phyloP scores from a whole-genome alignment of 176 grass and related monocot species.

The Zea mays region Zm-B73-REFERENCE-NAM-5.0 NC_050098.1:199434501-199435000 shows the following conservation, averaged over 20 bases:
- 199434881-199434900: neutral
- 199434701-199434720: neutral
- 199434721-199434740: too few relatives aligned
- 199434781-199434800: too few relatives aligned
- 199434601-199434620: constrained; percentile 16
- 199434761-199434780: too few relatives aligned
- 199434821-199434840: too few relatives aligned
- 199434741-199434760: too few relatives aligned
- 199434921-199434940: neutral
- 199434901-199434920: neutral
- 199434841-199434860: neutral
- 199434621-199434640: constrained; percentile 17
- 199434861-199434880: constrained; percentile 21
- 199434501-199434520: neutral
- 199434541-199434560: constrained; percentile 85
- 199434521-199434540: constrained; percentile 28
- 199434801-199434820: too few relatives aligned
- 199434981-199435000: neutral
- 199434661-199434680: constrained; percentile 5
- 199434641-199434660: constrained; percentile 6
- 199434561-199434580: constrained; percentile 62
- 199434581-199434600: constrained; percentile 87
- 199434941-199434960: neutral
- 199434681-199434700: constrained; percentile 17
- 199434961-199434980: neutral